A percentile compares a stretch with the other conserved stretches of the same genome.
phyloP scores from a whole-genome alignment of 2,329 filamentous ascomycete genomes.

The Alternaria brassicicola region DNA sequence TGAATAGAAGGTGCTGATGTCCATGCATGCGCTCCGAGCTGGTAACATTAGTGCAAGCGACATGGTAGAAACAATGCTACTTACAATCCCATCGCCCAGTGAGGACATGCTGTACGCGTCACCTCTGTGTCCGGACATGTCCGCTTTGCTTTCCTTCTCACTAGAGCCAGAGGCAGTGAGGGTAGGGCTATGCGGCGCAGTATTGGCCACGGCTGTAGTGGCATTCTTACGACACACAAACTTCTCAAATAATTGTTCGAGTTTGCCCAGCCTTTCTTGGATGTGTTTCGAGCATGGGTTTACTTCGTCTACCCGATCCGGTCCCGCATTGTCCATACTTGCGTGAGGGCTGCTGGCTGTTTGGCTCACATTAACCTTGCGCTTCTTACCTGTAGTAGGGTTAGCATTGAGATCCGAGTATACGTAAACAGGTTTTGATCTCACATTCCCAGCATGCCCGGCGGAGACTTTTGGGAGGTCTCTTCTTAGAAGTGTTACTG shows the following conservation, averaged over 20 bases:
- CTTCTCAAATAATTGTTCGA: constrained; percentile 46
- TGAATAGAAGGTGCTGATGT: constrained; percentile 38
- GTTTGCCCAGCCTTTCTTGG: constrained; percentile 41
- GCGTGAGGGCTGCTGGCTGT: constrained; percentile 19
- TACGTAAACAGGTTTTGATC: constrained; percentile 7
- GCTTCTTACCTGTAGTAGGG: constrained; percentile 40
- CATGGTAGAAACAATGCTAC: constrained; percentile 8
- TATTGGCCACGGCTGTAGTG: constrained; percentile 9
- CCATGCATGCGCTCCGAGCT: constrained; percentile 43
- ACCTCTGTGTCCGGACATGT: constrained; percentile 26
- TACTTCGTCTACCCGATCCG: constrained; percentile 26
- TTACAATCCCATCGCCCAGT: constrained; percentile 41
- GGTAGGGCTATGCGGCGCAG: constrained; percentile 27
- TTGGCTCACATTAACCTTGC: constrained; percentile 28
- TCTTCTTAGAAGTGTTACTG: constrained; percentile 30
- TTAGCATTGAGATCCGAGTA: constrained; percentile 14
- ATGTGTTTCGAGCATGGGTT: constrained; percentile 38
- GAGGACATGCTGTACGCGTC: constrained; percentile 37
- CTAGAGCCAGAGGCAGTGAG: constrained; percentile 22
- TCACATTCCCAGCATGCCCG: constrained; percentile 47
- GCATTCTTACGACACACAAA: constrained; percentile 44
- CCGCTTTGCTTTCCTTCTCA: constrained; percentile 29
- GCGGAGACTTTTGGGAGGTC: constrained; percentile 35
- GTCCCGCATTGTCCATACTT: constrained; percentile 18
- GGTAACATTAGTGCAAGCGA: constrained; percentile 16